Conservation (phyloP, 2,329 filamentous ascomycete species). For the Sporothrix dimorphospora region DNA sequence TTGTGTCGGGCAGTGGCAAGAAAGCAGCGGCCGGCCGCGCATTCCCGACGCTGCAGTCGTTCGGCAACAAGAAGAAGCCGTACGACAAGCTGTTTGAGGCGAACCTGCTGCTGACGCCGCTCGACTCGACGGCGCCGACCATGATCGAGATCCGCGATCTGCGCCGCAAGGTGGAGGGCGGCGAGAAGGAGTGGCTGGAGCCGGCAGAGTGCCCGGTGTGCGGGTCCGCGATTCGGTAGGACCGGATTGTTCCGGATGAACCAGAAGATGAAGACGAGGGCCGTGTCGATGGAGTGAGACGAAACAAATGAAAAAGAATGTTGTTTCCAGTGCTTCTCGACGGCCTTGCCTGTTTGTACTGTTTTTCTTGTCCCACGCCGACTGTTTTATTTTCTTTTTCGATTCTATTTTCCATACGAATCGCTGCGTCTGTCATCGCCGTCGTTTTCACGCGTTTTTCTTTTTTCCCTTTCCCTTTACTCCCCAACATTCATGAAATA, state of each 20-base stretch:
- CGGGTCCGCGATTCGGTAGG: conserved; percentile 35
- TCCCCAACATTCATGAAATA: background rate
- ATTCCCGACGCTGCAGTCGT: conserved; percentile 34
- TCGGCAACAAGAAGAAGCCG: conserved; percentile 46
- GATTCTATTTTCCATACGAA: background rate
- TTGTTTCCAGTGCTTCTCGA: background rate
- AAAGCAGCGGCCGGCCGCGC: conserved; percentile 41
- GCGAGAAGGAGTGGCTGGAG: conserved; percentile 58
- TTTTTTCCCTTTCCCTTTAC: background rate
- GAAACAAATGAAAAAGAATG: background rate
- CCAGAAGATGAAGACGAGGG: background rate
- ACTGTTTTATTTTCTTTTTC: too few species aligned
- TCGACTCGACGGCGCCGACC: conserved; percentile 48
- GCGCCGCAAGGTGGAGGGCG: conserved; percentile 51
- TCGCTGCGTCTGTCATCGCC: too few species aligned
- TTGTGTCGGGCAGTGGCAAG: conserved; percentile 8
- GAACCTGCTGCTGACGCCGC: conserved; percentile 51
- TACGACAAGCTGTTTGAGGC: conserved; percentile 59
- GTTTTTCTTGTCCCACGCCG: background rate
- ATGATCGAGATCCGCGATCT: conserved; percentile 57
- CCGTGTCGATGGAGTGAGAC: background rate
- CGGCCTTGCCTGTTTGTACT: background rate
- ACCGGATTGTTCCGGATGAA: background rate
- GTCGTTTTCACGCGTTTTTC: background rate
- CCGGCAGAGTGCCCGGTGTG: conserved; percentile 56